These are phyloP conservation scores for Tetrahymena borealis DNA, from an alignment of 73 alveolate species.

Conservation along the genomic window DNA sequence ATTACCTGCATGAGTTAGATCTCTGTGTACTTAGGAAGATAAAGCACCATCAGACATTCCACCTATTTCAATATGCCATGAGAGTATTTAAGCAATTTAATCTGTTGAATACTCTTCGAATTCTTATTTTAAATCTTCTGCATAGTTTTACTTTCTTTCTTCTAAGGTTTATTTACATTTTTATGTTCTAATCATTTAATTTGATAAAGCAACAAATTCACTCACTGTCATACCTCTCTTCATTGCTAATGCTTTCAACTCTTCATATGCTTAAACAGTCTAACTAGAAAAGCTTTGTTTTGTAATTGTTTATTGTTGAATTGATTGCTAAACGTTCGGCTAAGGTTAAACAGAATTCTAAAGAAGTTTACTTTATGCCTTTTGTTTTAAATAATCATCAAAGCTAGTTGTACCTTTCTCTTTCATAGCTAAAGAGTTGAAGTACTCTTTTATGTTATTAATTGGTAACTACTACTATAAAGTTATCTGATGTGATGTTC, in stretches of 20 bases:
- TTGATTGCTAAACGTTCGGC: neutral
- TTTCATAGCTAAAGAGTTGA: neutral
- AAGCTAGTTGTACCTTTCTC: neutral
- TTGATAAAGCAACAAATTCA: neutral
- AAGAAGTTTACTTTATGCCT: neutral
- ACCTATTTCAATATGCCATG: neutral
- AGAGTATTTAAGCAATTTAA: neutral
- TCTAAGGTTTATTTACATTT: neutral
- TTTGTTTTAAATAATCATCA: neutral
- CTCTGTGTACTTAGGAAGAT: neutral
- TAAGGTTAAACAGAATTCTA: neutral
- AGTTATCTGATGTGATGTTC: neutral
- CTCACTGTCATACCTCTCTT: neutral
- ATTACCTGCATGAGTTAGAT: neutral
- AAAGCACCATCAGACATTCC: constrained; percentile 1
- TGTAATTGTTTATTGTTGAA: neutral
- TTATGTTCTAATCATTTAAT: neutral
- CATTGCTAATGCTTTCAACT: neutral
- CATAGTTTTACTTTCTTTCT: neutral
- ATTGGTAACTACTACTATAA: neutral
- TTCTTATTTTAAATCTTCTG: neutral
- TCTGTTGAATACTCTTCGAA: neutral
- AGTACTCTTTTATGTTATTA: neutral
- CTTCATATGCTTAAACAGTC: neutral
- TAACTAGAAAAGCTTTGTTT: neutral